These are phyloP conservation scores for Boletus tylopilopsis DNA, from an alignment of 768 basidiomycete species.

Conservation along the genomic window DNA sequence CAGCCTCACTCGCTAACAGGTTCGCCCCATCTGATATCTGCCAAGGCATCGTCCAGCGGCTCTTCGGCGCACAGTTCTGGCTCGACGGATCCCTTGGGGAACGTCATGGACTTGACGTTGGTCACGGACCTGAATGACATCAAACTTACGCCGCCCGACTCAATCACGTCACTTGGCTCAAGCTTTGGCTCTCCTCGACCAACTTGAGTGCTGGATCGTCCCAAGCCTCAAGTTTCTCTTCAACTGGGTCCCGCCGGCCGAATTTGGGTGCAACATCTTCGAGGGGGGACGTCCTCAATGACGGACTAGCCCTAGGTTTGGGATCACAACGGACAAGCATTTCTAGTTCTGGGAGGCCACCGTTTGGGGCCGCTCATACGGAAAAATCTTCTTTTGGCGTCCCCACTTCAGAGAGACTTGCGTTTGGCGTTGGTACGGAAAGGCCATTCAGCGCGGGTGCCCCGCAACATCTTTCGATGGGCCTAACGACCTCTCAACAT, in stretches of 20 bases:
- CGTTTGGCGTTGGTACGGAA: slow-evolving; percentile 16
- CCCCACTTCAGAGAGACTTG: slow-evolving; percentile 15
- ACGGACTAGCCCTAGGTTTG: slow-evolving; percentile 14
- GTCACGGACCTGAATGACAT: slow-evolving; percentile 24
- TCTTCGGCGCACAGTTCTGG: slow-evolving; percentile 20
- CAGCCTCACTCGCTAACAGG: slow-evolving; percentile 28
- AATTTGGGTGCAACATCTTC: slow-evolving; percentile 21
- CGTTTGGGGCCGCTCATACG: slow-evolving; percentile 13
- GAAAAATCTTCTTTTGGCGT: slow-evolving; percentile 18
- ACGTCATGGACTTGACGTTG: slow-evolving; percentile 20
- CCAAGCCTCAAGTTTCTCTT: slow-evolving; percentile 25
- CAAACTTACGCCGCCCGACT: slow-evolving; percentile 23
- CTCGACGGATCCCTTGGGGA: slow-evolving; percentile 7
- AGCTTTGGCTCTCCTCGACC: slow-evolving; percentile 26
- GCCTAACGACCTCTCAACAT: slow-evolving; percentile 5
- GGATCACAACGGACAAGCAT: slow-evolving; percentile 23
- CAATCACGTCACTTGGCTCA: slow-evolving; percentile 24
- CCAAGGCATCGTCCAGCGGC: slow-evolving; percentile 21
- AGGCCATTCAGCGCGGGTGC: slow-evolving; percentile 9
- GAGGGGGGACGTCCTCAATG: slow-evolving; percentile 17
- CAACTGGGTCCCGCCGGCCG: slow-evolving; percentile 21
- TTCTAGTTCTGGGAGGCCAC: slow-evolving; percentile 14
- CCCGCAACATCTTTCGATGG: slow-evolving; percentile 9
- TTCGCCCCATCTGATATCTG: slow-evolving; percentile 24
- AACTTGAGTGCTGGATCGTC: slow-evolving; percentile 28